A percentile compares a stretch with the other conserved stretches of the same genome.
Conservation (phyloP, 1,139 yeast genomes). For the Suhomyces wounanorum region DNA sequence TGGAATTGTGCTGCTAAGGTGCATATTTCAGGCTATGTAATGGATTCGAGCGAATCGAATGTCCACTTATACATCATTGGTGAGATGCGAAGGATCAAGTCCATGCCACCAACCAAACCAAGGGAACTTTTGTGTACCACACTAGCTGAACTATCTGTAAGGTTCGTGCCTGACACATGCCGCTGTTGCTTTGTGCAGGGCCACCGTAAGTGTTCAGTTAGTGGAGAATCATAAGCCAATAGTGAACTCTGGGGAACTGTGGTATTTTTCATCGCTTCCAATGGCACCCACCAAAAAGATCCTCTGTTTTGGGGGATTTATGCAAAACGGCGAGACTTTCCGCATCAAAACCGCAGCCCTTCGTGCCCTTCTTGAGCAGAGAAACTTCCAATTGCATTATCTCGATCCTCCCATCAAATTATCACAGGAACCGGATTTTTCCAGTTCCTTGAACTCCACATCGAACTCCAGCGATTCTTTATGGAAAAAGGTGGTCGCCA, state of each 20-base stretch:
- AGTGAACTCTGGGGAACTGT: neutral
- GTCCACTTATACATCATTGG: too few relatives aligned
- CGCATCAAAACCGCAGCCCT: conserved; percentile 81
- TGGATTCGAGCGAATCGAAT: too few relatives aligned
- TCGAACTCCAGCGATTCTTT: conserved; percentile 24
- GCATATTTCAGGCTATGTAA: too few relatives aligned
- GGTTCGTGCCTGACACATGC: too few relatives aligned
- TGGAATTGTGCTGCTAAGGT: too few relatives aligned
- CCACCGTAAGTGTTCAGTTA: too few relatives aligned
- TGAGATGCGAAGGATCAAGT: too few relatives aligned
- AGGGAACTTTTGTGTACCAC: too few relatives aligned
- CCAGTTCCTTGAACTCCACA: neutral
- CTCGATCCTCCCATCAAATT: conserved; percentile 36
- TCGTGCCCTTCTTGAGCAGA: conserved; percentile 63
- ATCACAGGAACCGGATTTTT: conserved; percentile 16
- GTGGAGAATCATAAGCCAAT: too few relatives aligned
- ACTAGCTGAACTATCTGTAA: too few relatives aligned
- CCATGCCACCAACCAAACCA: too few relatives aligned
- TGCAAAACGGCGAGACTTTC: conserved; percentile 72
- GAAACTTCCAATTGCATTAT: conserved; percentile 49
- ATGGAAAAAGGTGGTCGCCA: conserved; percentile 41
- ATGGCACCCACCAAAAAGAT: conserved; percentile 17
- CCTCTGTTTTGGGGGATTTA: conserved; percentile 45
- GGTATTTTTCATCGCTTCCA: neutral
- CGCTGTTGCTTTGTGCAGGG: too few relatives aligned